These are phyloP conservation scores for Xylariaceae sp. DNA, from an alignment of 2,329 filamentous ascomycete genomes.

Conservation along the genomic window DNA sequence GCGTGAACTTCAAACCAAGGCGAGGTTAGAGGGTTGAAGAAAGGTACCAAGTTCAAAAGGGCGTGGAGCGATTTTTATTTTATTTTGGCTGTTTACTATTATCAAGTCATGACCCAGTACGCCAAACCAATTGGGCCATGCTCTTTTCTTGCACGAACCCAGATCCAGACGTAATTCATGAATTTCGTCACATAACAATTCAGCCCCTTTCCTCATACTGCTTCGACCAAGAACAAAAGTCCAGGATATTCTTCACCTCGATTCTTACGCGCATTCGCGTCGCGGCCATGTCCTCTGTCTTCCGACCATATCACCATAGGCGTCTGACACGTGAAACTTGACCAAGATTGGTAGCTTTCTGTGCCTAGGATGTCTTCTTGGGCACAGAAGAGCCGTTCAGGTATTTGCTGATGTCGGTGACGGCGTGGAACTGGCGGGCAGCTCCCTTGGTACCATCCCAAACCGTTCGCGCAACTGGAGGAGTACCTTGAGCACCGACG, in stretches of 20 bases:
- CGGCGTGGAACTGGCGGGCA: constrained; percentile 70
- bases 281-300: constrained; percentile 9
- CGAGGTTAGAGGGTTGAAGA: too few relatives aligned
- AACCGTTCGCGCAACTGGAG: constrained; percentile 70
- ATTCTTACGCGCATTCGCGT: constrained; percentile 1
- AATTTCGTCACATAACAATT: constrained; percentile 1
- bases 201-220: constrained; percentile 3
- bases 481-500: constrained; percentile 81
- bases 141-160: too few relatives aligned
- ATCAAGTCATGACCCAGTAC: too few relatives aligned
- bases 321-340: constrained; percentile 13
- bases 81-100: too few relatives aligned
- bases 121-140: too few relatives aligned
- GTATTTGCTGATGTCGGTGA: constrained; percentile 76
- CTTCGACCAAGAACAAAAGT: background rate
- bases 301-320: constrained; percentile 20
- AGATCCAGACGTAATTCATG: too few relatives aligned
- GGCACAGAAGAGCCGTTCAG: constrained; percentile 53
- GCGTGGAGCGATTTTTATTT: too few relatives aligned
- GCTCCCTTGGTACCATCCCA: constrained; percentile 78
- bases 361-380: constrained; percentile 61
- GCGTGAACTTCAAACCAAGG: too few relatives aligned
- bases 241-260: constrained; percentile 1
- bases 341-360: constrained; percentile 4
- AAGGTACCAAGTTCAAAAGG: too few relatives aligned